A percentile compares a stretch with the other conserved stretches of the same genome.
These are phyloP conservation scores for Skeletonema menzelii DNA, from an alignment of 108 stramenopile species.

Conservation along the genomic window DNA sequence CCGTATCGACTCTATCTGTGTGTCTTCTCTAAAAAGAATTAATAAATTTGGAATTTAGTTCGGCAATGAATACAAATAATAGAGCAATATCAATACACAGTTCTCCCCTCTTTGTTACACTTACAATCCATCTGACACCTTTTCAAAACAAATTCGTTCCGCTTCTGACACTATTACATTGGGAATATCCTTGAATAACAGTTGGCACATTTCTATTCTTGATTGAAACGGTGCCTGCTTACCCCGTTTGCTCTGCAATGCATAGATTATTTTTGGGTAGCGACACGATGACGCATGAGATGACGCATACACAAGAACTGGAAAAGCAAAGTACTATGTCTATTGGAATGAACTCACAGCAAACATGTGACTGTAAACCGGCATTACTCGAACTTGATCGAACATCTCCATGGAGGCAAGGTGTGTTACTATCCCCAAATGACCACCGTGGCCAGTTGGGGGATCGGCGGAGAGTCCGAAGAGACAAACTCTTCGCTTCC, in stretches of 20 bases:
- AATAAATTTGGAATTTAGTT: not conserved
- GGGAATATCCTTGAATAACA: conserved; percentile 56
- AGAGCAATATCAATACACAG: not conserved
- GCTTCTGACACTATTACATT: conserved; percentile 67
- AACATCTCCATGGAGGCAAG: conserved; percentile 42
- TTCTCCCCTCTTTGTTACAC: not conserved
- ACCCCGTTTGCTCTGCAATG: conserved; percentile 56
- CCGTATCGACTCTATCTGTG: conserved; percentile 21
- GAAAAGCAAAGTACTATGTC: not conserved
- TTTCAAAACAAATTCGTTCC: conserved; percentile 65
- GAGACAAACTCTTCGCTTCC: conserved; percentile 59
- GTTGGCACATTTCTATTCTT: conserved; percentile 74
- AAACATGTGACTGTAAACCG: conserved; percentile 83
- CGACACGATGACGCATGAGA: no score
- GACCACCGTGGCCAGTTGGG: conserved; percentile 79
- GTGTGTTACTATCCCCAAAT: conserved; percentile 70
- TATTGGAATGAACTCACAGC: conserved; percentile 29
- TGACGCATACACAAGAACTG: not conserved
- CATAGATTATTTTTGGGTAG: no score
- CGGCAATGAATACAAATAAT: no score
- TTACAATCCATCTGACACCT: conserved; percentile 38
- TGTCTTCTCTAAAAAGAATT: conserved; percentile 3
- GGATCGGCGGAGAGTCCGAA: conserved; percentile 88
- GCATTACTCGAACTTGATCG: conserved; percentile 78
- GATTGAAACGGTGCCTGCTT: conserved; percentile 60